These are phyloP conservation scores for Daldinia grandis DNA, from an alignment of 495 filamentous ascomycete species.

Conservation along the genomic window DNA sequence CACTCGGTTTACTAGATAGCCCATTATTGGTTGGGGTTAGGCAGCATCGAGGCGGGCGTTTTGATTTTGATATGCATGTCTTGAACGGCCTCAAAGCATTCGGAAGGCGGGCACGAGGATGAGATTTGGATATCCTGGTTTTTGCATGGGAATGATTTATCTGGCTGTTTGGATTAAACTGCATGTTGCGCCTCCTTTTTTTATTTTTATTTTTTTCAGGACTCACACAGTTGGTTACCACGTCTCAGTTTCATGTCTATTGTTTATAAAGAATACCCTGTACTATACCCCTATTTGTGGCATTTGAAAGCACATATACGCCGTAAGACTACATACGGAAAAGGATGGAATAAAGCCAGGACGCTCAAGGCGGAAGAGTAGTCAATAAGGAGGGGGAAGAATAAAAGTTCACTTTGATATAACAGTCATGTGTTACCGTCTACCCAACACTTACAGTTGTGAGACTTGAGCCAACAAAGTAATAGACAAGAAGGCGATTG, in stretches of 20 bases:
- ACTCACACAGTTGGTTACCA: conserved; percentile 11
- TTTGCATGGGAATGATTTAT: conserved; percentile 31
- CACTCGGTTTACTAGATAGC: conserved; percentile 6
- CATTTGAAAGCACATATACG: conserved; percentile 13
- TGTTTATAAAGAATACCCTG: conserved; percentile 41
- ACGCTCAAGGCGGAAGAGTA: background rate
- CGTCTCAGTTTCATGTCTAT: conserved; percentile 33
- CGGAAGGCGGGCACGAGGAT: conserved; percentile 22
- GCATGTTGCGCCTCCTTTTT: conserved; percentile 13
- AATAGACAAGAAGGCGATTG: conserved; percentile 6
- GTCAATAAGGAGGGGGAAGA: conserved; percentile 6
- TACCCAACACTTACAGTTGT: background rate
- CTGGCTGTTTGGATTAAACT: conserved; percentile 20
- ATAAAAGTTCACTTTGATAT: conserved; percentile 20
- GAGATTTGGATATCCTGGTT: conserved; percentile 32
- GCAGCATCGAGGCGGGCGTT: conserved; percentile 39
- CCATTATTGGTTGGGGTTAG: conserved; percentile 8
- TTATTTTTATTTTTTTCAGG: conserved; percentile 3
- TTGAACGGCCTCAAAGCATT: conserved; percentile 29
- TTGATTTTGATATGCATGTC: conserved; percentile 21
- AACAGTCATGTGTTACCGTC: conserved; percentile 11
- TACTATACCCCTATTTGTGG: conserved; percentile 31
- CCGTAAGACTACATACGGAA: conserved; percentile 22
- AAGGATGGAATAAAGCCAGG: conserved; percentile 6
- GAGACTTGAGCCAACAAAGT: conserved; percentile 14